Base-by-base conservation (phyloP, 305 asterid species). In the Andrographis paniculata region DNA sequence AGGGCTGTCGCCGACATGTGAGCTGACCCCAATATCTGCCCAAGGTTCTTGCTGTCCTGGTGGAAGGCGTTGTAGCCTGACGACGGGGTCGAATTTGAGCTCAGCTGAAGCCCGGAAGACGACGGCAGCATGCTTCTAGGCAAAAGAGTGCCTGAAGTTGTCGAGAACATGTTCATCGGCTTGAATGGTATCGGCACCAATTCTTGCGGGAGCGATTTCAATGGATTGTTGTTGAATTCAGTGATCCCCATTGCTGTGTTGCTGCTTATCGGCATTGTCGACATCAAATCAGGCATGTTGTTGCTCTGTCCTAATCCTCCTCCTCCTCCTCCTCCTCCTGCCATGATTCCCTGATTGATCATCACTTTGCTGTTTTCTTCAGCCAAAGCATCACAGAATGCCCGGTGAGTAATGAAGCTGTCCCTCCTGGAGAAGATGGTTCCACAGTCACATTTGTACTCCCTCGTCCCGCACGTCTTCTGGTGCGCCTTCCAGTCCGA, bases 401-500 rank as follows among this genome's bases (percentile, higher is more conserved):
- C 94, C 46, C 95, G 73, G 50, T 87, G 97, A 11, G 97, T 84
- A 48, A 87, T 87, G 62, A 87, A 87, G 68, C 95, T 87, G 66
- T 87, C 95, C 58, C 95, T 73, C 82, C 96, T 86, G 86, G 95
- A 88, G 74, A 88, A 88, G 39, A 88, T 77, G 61, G 95, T 81
- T 9, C 97, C 97, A 53, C 97, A 88, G 44, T 81, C 94, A 51
- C 97, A 88, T 53, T 77, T 79, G 38, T 87, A 79, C 10, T 84
- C 94, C 42, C 94, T 59, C 0, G 97, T 84, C 7, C 97, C 97
- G 49, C 97, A 87, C 49, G 95, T 88, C 73, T 88, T 88, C 13
- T 81, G 89, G 36, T 88, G 97, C 21, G 95, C 97, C 62, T 84
- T 88, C 95, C 95, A 84, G 17, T 88, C 97, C 1, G 97, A 87